Conservation (phyloP, 2,329 filamentous ascomycete species). For the Cladosporium sp. region DNA sequence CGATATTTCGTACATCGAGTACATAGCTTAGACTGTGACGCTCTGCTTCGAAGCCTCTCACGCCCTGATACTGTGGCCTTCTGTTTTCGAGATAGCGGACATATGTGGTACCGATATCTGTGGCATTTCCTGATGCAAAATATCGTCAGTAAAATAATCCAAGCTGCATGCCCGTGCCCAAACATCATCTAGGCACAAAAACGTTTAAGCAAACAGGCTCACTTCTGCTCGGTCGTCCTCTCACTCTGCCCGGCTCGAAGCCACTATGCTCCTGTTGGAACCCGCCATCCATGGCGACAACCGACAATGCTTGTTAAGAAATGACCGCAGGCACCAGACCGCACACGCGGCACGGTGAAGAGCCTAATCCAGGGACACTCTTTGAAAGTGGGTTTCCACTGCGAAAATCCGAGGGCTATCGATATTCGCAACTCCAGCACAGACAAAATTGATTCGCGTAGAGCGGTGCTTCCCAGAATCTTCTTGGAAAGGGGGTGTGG, state of each 20-base stretch:
- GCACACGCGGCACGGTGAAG: background rate
- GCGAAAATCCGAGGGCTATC: too few species aligned
- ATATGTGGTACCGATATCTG: slow-evolving; percentile 31
- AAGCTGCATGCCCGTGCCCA: background rate
- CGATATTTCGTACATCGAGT: slow-evolving; percentile 61
- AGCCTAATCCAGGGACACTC: background rate
- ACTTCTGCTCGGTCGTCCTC: slow-evolving; percentile 20
- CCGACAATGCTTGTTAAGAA: background rate
- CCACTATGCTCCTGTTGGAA: slow-evolving; percentile 22
- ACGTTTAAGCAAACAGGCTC: background rate
- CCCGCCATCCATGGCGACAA: slow-evolving; percentile 24
- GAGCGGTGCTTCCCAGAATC: too few species aligned
- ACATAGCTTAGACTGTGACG: slow-evolving; percentile 84
- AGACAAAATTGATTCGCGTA: too few species aligned
- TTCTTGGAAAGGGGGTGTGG: too few species aligned
- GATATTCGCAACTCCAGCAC: too few species aligned
- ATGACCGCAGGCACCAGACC: background rate
- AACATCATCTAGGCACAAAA: background rate
- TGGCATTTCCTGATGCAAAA: slow-evolving; percentile 25
- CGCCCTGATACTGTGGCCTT: slow-evolving; percentile 66
- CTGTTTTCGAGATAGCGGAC: slow-evolving; percentile 81
- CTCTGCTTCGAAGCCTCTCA: slow-evolving; percentile 68
- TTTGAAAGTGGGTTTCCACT: background rate
- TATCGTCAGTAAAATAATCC: background rate
- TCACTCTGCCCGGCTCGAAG: slow-evolving; percentile 18